These are phyloP conservation scores for Suillus bovinus DNA, from an alignment of 768 basidiomycete genomes.

Conservation along the genomic window DNA sequence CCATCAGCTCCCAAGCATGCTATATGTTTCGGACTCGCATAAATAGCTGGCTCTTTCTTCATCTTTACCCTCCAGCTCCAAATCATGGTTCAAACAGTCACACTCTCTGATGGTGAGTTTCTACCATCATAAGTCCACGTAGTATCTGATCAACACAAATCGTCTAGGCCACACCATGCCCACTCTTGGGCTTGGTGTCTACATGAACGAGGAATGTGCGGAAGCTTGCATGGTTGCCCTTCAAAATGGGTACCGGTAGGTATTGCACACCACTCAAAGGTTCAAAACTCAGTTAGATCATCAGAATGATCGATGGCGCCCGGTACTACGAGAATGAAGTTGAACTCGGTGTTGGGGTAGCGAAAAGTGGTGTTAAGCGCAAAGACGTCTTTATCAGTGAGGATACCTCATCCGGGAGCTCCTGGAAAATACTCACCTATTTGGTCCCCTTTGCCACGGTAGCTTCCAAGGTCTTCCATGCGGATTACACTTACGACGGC, in stretches of 20 bases:
- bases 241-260: slow-evolving; percentile 12
- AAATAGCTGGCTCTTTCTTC: background rate
- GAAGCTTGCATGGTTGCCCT: slow-evolving; percentile 14
- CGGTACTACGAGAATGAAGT: slow-evolving; percentile 61
- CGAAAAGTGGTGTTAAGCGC: slow-evolving; percentile 49
- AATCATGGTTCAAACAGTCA: slow-evolving; percentile 8
- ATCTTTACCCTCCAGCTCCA: background rate
- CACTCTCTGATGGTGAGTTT: slow-evolving; percentile 7
- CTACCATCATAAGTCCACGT: no score
- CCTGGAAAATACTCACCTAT: background rate
- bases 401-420: no score
- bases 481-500: slow-evolving; percentile 39
- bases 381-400: slow-evolving; percentile 63
- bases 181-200: slow-evolving; percentile 17
- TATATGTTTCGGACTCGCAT: background rate
- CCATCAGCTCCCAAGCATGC: background rate
- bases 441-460: background rate
- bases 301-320: slow-evolving; percentile 54
- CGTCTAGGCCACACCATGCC: slow-evolving; percentile 16
- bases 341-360: slow-evolving; percentile 52
- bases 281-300: slow-evolving; percentile 4
- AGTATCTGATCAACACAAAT: background rate
- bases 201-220: slow-evolving; percentile 11
- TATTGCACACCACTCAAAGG: background rate
- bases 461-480: slow-evolving; percentile 13